Evolutionary conservation across 2,329 filamentous ascomycete genomes (phyloP).

Genomic region (Hypoxylon sp.): DNA sequence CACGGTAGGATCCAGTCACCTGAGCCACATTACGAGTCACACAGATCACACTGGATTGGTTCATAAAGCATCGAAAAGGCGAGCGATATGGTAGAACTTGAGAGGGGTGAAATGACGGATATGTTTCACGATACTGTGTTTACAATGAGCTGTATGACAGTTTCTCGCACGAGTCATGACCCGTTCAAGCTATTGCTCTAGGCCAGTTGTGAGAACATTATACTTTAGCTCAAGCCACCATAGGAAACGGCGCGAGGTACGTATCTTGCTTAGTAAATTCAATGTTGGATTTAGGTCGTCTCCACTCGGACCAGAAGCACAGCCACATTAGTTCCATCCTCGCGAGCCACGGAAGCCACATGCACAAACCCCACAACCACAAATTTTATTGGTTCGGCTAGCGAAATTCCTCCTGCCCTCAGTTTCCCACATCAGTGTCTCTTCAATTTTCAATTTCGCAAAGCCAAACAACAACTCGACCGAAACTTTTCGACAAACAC

Average conservation of each 20-base stretch:
- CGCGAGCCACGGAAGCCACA: slow-evolving; percentile 43
- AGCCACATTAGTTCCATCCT: slow-evolving; percentile 13
- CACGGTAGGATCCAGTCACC: slow-evolving; percentile 4
- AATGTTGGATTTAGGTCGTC: not conserved
- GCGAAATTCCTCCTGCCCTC: slow-evolving; percentile 51
- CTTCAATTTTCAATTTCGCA: slow-evolving; percentile 51
- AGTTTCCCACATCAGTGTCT: slow-evolving; percentile 52
- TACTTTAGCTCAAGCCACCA: slow-evolving; percentile 27
- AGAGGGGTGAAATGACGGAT: slow-evolving; percentile 2
- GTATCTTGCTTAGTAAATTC: not conserved
- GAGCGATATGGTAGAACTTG: not conserved
- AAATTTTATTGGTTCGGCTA: slow-evolving; percentile 53
- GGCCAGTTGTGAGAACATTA: not conserved
- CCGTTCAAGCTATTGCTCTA: not conserved
- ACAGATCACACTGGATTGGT: slow-evolving; percentile 13
- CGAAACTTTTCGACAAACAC: slow-evolving; percentile 50
- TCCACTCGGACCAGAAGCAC: not conserved
- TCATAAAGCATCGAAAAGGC: slow-evolving; percentile 15
- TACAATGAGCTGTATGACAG: not conserved
- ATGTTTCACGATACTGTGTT: slow-evolving; percentile 1
- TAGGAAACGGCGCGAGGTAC: not conserved
- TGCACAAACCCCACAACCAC: slow-evolving; percentile 37
- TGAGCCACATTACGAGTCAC: slow-evolving; percentile 29
- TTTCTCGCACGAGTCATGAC: not conserved
- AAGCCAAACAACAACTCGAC: slow-evolving; percentile 48